Base-by-base conservation (phyloP, 495 filamentous ascomycete species). In the Tuber aestivum region DNA sequence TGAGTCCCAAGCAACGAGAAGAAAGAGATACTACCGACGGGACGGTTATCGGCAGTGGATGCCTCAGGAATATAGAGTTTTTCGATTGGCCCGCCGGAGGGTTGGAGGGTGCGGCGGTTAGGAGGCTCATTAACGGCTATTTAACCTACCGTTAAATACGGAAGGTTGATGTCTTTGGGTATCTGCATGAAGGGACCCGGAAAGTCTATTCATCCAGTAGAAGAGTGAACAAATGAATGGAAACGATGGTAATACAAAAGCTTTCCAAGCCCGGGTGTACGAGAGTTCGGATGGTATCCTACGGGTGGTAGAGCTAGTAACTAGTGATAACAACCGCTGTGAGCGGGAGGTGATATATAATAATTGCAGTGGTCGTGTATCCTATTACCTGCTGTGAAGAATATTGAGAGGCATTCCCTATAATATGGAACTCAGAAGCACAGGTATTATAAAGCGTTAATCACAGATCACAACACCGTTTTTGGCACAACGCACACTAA, bases 401-500 rank as follows among this genome's bases (percentile, higher is more conserved):
- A 35, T 3, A 32, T 3, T n/a, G 18, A 65, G 56, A 65, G 14
- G 12, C 3, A 27, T 32, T 14, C 27, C 27, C 27, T 35, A 61
- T 32, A 12, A 65, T 65, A 14, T 12, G 1, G 14, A n/a, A 18
- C 18, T 65, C 56, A 35, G 4, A 35, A 65, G 14, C 27, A n/a
- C 16, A 56, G 69, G 48, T 50, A 72, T 71, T 69, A 50, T 9
- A 75, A 71, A 75, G 68, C 72, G 42, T 40, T 41, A 27, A 75
- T 74, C 68, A 27, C 37, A 74, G 72, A 70, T 69, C 75, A 72
- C 35, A 41, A 71, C 9, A 27, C 44, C 41, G 69, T 68, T 27
- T 27, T 74, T 41, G 41, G 41, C 73, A 75, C 72, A 68, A 75
- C 76, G 70, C 70, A 76, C 70, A n/a, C 40, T 44, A 75, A 75